Conservation (phyloP, 352 stramenopile genomes). For the Pythium periplocum region DNA sequence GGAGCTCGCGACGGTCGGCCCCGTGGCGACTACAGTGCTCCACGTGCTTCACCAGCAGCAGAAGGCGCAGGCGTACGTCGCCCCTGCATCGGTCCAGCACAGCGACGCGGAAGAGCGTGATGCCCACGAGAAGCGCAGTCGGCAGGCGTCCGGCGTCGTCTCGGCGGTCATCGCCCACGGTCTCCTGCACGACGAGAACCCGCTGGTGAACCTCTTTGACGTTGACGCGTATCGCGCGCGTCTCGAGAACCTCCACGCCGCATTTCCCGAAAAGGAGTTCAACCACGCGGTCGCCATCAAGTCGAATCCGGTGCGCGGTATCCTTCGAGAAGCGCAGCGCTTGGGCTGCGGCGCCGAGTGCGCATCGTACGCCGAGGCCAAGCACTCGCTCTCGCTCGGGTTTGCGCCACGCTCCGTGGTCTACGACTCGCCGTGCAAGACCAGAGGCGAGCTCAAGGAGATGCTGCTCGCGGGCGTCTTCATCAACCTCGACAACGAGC, state of each 20-base stretch:
- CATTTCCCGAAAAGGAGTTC: conserved; percentile 60
- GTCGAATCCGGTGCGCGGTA: conserved; percentile 64
- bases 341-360: conserved; percentile 73
- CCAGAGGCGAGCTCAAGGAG: conserved; percentile 67
- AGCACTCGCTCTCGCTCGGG: conserved; percentile 69
- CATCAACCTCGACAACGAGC: conserved; percentile 91
- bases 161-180: conserved; percentile 38
- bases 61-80: conserved; percentile 29
- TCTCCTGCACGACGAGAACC: conserved; percentile 48
- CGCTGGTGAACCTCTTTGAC: conserved; percentile 58
- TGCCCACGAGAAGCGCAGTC: conserved; percentile 29
- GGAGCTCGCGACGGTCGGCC: conserved; percentile 2
- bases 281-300: conserved; percentile 79
- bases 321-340: conserved; percentile 46
- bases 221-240: conserved; percentile 58
- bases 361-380: conserved; percentile 75
- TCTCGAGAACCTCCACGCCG: conserved; percentile 41
- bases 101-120: conserved; percentile 22
- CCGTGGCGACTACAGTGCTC: conserved; percentile 9
- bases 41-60: conserved; percentile 13
- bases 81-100: conserved; percentile 37
- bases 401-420: conserved; percentile 75
- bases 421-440: conserved; percentile 93
- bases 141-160: conserved; percentile 36
- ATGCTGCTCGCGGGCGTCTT: conserved; percentile 77